Conservation (phyloP, 257 asterid species). For the Solanum etuberosum region DNA sequence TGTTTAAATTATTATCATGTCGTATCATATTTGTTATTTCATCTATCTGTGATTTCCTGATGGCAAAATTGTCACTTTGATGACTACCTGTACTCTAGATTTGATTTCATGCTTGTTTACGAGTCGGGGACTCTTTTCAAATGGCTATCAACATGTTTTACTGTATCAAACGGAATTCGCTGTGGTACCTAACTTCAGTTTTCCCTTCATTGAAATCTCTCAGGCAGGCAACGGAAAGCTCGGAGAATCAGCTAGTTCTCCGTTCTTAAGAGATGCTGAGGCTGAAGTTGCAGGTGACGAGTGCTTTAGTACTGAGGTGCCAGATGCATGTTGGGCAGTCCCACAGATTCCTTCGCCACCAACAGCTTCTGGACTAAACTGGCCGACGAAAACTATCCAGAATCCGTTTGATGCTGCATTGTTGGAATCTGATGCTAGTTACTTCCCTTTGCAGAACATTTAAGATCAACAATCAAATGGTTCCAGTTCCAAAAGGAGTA, state of each 20-base stretch:
- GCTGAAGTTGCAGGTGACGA: slow-evolving; percentile 55
- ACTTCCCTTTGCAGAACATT: slow-evolving; percentile 15
- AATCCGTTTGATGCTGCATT: slow-evolving; percentile 19
- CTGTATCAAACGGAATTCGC: not conserved
- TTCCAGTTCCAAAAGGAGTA: slow-evolving; percentile 27
- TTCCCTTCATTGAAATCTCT: slow-evolving; percentile 3
- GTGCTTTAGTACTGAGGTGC: slow-evolving; percentile 32
- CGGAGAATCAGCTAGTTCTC: slow-evolving; percentile 50
- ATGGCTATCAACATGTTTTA: not conserved
- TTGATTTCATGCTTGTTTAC: not conserved
- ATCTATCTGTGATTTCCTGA: not conserved
- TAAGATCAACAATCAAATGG: slow-evolving; percentile 16
- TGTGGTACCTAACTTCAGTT: not conserved
- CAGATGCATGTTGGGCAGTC: slow-evolving; percentile 59
- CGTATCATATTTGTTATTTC: not conserved
- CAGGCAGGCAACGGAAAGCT: slow-evolving; percentile 65
- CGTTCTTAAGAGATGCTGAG: slow-evolving; percentile 30
- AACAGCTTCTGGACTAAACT: slow-evolving; percentile 67
- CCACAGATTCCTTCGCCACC: slow-evolving; percentile 78
- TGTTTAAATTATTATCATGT: not conserved
- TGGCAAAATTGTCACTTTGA: not conserved
- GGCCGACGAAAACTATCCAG: slow-evolving; percentile 39
- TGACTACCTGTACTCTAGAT: not conserved
- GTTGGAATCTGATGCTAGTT: slow-evolving; percentile 54
- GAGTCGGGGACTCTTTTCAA: not conserved